A percentile compares a stretch with the other conserved stretches of the same genome.
These are phyloP conservation scores for Scheffersomyces amazonensis DNA, from an alignment of 805 yeast genomes.

Conservation along the genomic window DNA sequence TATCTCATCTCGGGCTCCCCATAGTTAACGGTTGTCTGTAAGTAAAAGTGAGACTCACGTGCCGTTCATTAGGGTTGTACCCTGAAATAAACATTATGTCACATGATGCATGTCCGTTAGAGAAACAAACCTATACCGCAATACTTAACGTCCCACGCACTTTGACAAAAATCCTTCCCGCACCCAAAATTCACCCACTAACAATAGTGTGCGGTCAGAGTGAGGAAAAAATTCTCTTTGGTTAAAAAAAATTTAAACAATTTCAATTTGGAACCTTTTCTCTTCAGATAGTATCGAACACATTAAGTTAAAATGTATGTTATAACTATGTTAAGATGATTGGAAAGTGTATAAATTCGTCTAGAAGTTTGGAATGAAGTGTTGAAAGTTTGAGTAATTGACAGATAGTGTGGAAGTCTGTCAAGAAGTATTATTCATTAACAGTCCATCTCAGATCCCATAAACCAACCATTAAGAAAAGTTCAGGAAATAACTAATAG, in stretches of 20 bases:
- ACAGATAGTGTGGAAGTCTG: too few relatives aligned
- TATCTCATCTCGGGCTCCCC: too few relatives aligned
- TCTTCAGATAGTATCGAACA: slow-evolving; percentile 1
- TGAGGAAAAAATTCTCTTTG: not conserved
- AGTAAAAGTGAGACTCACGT: too few relatives aligned
- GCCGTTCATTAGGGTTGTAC: slow-evolving; percentile 2
- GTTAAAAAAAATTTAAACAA: not conserved
- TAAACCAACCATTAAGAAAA: too few relatives aligned
- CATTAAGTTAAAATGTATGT: slow-evolving; percentile 5
- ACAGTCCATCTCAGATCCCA: too few relatives aligned
- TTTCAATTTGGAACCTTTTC: not conserved
- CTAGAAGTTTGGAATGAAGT: not conserved
- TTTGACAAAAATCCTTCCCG: not conserved
- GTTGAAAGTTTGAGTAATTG: not conserved
- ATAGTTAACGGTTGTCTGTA: too few relatives aligned
- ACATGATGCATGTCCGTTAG: not conserved
- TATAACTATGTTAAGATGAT: not conserved
- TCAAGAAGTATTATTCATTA: too few relatives aligned
- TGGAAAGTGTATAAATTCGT: not conserved
- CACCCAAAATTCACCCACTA: too few relatives aligned
- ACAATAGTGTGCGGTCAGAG: not conserved
- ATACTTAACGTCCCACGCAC: not conserved
- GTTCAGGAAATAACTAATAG: too few relatives aligned
- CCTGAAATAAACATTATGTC: too few relatives aligned
- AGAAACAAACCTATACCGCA: not conserved